Conservation (phyloP, 2,329 filamentous ascomycete genomes). For the Hypoxylon sp. region DNA sequence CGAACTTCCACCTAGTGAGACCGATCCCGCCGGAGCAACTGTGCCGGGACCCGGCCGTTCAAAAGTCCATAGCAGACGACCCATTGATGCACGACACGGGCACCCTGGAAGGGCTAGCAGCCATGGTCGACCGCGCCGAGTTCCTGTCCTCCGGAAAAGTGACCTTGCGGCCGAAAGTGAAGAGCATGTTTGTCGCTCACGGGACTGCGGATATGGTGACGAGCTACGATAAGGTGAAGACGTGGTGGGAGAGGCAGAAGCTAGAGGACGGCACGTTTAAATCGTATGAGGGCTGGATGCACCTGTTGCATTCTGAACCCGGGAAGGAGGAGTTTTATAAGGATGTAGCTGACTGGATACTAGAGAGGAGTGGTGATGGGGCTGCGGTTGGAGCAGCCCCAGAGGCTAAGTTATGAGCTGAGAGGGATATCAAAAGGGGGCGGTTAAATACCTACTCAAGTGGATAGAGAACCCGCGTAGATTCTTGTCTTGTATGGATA, state of each 20-base stretch:
- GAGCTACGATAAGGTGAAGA: conserved; percentile 73
- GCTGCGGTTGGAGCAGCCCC: conserved; percentile 18
- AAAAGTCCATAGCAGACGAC: conserved; percentile 73
- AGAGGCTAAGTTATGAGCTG: conserved; percentile 45
- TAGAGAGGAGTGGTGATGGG: conserved; percentile 57
- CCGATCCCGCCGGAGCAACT: conserved; percentile 74
- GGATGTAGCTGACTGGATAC: conserved; percentile 76
- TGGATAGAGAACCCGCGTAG: too few relatives aligned
- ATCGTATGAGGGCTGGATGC: conserved; percentile 81
- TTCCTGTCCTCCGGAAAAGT: conserved; percentile 70
- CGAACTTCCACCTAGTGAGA: conserved; percentile 75
- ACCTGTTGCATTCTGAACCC: conserved; percentile 76
- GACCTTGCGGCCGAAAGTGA: conserved; percentile 66
- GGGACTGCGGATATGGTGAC: conserved; percentile 81
- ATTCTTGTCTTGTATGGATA: neutral
- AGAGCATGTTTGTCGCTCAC: conserved; percentile 78
- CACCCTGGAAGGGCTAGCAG: conserved; percentile 83
- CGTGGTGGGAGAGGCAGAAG: conserved; percentile 69
- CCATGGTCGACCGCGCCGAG: conserved; percentile 79
- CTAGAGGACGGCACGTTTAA: conserved; percentile 78
- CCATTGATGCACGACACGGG: conserved; percentile 83
- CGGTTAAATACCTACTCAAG: too few relatives aligned
- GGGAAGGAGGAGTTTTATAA: conserved; percentile 67
- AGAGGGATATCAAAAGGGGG: neutral
- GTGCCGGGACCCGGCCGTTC: conserved; percentile 74